These are phyloP conservation scores for Eucalyptus microcorys DNA, from an alignment of 345 rosid species.

Conservation along the genomic window DNA sequence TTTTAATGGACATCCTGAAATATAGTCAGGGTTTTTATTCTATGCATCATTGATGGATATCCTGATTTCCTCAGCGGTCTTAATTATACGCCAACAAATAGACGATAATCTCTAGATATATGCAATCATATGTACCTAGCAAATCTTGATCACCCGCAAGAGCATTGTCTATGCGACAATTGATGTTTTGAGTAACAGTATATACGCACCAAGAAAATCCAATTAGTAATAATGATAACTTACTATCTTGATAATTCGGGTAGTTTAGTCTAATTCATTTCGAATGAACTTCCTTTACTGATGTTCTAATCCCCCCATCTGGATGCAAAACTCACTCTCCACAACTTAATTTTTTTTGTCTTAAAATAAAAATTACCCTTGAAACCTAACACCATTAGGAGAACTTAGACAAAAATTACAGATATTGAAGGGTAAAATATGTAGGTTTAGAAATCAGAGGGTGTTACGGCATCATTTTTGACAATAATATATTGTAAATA, in stretches of 20 bases:
- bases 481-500: neutral
- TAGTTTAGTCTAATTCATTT: neutral
- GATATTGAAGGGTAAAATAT: neutral
- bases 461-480: neutral
- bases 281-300: neutral
- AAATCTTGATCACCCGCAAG: neutral
- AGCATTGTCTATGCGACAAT: neutral
- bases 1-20: neutral
- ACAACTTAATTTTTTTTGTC: neutral
- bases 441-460: neutral
- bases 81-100: neutral
- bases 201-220: neutral
- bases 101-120: neutral
- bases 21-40: neutral
- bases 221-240: neutral
- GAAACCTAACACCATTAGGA: neutral
- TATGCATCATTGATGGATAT: neutral
- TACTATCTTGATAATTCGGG: neutral
- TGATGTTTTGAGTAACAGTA: neutral
- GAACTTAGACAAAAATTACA: neutral
- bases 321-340: neutral
- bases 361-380: neutral
- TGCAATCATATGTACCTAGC: neutral
- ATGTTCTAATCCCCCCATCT: neutral
- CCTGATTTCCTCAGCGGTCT: neutral